A percentile compares a stretch with the other conserved stretches of the same genome.
These are phyloP conservation scores for Pseudocercospora cruenta DNA, from an alignment of 2,329 filamentous ascomycete species.

Conservation along the genomic window DNA sequence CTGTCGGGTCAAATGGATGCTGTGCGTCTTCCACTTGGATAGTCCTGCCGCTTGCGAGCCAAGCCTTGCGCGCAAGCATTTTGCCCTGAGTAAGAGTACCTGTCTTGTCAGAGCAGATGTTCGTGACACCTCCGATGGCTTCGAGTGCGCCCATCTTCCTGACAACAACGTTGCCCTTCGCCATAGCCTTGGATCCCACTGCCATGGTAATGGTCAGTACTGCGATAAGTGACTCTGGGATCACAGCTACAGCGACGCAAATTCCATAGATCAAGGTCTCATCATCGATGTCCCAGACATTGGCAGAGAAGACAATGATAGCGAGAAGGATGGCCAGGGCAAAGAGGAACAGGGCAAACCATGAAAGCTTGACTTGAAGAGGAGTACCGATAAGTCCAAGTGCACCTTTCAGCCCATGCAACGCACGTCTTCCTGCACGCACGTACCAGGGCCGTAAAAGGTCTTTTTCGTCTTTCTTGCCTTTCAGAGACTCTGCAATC, in stretches of 20 bases:
- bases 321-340: conserved; percentile 71
- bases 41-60: conserved; percentile 62
- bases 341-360: conserved; percentile 80
- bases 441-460: conserved; percentile 23
- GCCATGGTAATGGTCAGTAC: conserved; percentile 71
- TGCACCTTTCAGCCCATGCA: conserved; percentile 56
- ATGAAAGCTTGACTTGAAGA: conserved; percentile 80
- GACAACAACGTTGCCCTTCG: conserved; percentile 65
- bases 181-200: conserved; percentile 65
- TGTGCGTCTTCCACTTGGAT: conserved; percentile 60
- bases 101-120: conserved; percentile 73
- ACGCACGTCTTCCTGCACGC: conserved; percentile 41
- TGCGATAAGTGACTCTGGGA: conserved; percentile 61
- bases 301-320: conserved; percentile 69
- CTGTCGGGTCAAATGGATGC: conserved; percentile 59
- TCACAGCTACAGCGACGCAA: conserved; percentile 52
- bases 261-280: conserved; percentile 55
- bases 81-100: conserved; percentile 59
- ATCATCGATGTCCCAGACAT: conserved; percentile 47
- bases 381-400: conserved; percentile 68
- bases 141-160: conserved; percentile 67
- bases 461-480: conserved; percentile 36
- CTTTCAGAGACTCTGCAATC: conserved; percentile 54
- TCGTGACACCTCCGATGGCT: conserved; percentile 65
- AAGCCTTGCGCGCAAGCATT: conserved; percentile 65